Evolutionary conservation across 306 rosid species (phyloP), one percentile per base, ranked within the genome.

Genomic region (Fragaria nilgerrensis): DNA sequence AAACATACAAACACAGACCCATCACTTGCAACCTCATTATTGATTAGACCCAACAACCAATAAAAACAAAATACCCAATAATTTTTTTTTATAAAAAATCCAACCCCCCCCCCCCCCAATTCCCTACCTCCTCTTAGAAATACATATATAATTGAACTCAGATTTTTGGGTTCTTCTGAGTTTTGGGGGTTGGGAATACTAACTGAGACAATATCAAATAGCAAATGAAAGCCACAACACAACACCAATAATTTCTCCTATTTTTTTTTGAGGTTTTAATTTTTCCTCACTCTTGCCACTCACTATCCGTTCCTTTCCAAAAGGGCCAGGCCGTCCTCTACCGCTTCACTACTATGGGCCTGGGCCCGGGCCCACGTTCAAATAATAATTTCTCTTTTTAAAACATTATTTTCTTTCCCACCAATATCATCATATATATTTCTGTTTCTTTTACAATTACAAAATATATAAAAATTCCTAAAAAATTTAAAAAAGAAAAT

Each of bases 291-390:
- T 29, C 20, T 29, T 5, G 80, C 72, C 19, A 64, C 82, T 81
- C 87, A 52, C 81, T 22, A 74, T 83, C 89, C 27, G 66, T 23
- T 70, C 74, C 84, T 77, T 83, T 86, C 79, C 82, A 67, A 92
- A 91, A 89, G 97, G 85, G 71, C 86, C 90, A 62, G 44, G 70
- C 82, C 93, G 91, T 86, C 90, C 61, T 81, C 52, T 90, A 79
- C 75, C 65, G 2, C 77, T 86, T 88, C 88, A 12, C 78, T 73
- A 76, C 85, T 82, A 79, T 79, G 83, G 87, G 84, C 84, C 86
- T 75, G 86, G 86, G 48, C 83, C 87, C 2, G 27, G 64, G 77
- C 27, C 78, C 72, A 47, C 66, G 81, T 67, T 23, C 71, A 36
- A 59, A 77, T 56, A 67, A 68, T 64, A 39, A 39, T 67, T 58